These are phyloP conservation scores for Cucurbita moschata DNA, from an alignment of 306 rosid genomes.

Conservation along the genomic window DNA sequence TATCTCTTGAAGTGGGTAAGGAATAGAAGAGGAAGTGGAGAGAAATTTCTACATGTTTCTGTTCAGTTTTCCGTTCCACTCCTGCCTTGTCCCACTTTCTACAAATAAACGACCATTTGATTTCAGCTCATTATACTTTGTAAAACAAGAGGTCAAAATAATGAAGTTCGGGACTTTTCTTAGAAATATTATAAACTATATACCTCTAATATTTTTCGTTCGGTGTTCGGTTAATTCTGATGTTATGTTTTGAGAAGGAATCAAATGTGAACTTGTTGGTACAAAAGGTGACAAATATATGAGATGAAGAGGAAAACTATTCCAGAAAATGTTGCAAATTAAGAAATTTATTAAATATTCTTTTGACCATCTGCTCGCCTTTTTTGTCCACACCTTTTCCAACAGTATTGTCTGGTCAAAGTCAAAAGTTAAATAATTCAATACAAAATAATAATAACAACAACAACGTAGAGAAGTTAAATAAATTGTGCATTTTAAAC, in stretches of 20 bases:
- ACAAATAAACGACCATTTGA: too few species aligned
- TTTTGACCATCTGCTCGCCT: background rate
- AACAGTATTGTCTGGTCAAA: background rate
- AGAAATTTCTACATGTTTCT: too few species aligned
- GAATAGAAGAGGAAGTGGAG: too few species aligned
- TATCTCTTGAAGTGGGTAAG: too few species aligned
- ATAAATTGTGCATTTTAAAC: too few species aligned
- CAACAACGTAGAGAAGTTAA: too few species aligned
- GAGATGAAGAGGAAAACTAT: background rate
- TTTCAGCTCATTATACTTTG: too few species aligned
- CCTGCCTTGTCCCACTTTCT: too few species aligned
- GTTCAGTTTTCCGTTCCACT: too few species aligned
- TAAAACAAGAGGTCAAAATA: too few species aligned
- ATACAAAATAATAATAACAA: background rate
- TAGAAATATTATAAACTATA: too few species aligned
- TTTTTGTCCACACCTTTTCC: background rate
- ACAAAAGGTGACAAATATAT: background rate
- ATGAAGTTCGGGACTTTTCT: too few species aligned
- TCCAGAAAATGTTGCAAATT: background rate
- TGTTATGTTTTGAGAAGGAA: background rate
- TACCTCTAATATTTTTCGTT: background rate
- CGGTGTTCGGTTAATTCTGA: background rate
- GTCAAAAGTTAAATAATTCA: background rate
- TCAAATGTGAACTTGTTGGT: background rate
- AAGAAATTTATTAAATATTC: background rate